These are phyloP conservation scores for Russula sp. DNA, from an alignment of 768 basidiomycete species.

Conservation along the genomic window DNA sequence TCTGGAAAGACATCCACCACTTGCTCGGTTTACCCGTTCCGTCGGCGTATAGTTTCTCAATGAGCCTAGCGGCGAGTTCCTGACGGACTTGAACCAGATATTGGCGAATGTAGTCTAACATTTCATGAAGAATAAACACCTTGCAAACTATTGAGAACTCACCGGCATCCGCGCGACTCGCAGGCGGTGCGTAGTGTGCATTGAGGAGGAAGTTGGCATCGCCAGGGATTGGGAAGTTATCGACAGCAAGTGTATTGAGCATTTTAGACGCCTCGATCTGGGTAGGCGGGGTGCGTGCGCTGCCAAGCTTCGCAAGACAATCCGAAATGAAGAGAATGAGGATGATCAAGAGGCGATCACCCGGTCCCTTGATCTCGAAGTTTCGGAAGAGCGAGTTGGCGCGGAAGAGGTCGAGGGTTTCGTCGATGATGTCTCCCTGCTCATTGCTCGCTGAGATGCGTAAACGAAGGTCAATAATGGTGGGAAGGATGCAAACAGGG, in stretches of 20 bases:
- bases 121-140: background rate
- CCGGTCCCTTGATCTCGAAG: slow-evolving; percentile 98
- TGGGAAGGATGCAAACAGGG: slow-evolving; percentile 12
- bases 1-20: slow-evolving; percentile 99
- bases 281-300: slow-evolving; percentile 56
- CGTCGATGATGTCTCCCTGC: slow-evolving; percentile 87
- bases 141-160: background rate
- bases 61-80: slow-evolving; percentile 80
- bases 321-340: slow-evolving; percentile 97
- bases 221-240: slow-evolving; percentile 89
- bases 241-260: slow-evolving; percentile 89
- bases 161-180: slow-evolving; percentile 78
- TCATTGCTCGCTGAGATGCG: slow-evolving; percentile 61
- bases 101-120: slow-evolving; percentile 78
- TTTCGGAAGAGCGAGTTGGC: slow-evolving; percentile 99
- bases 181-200: slow-evolving; percentile 80
- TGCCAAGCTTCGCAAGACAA: slow-evolving; percentile 86
- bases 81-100: slow-evolving; percentile 92
- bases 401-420: slow-evolving; percentile 93
- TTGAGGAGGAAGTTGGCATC: slow-evolving; percentile 94
- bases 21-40: slow-evolving; percentile 95
- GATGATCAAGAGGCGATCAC: slow-evolving; percentile 92
- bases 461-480: slow-evolving; percentile 5
- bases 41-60: slow-evolving; percentile 87
- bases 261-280: slow-evolving; percentile 84